Percentiles rank a stretch among this genome's conserved stretches.
Conservation (phyloP, 176 grass and related monocot species). For the Saccharum officinarum region DNA sequence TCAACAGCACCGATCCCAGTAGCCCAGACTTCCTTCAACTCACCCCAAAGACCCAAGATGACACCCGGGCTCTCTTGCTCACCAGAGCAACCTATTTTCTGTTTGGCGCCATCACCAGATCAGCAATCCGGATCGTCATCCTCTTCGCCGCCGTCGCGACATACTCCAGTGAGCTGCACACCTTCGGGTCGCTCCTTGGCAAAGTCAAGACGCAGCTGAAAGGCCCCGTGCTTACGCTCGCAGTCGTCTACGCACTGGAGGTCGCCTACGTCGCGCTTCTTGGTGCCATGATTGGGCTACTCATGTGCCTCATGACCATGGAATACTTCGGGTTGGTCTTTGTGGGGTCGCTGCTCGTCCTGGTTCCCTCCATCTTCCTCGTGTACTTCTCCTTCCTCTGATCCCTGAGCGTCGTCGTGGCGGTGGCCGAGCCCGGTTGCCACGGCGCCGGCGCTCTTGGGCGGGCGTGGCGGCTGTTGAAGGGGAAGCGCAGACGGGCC, state of each 20-base stretch:
- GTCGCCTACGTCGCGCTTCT: neutral
- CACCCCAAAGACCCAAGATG: neutral
- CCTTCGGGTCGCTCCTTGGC: neutral
- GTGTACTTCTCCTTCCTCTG: neutral
- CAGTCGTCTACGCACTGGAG: conserved; percentile 12
- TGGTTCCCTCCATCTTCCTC: neutral
- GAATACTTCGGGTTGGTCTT: neutral
- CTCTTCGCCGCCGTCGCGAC: conserved; percentile 16
- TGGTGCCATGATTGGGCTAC: neutral
- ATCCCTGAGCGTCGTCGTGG: conserved; percentile 15
- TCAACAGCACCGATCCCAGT: conserved; percentile 1
- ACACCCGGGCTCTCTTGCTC: neutral
- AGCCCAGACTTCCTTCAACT: neutral
- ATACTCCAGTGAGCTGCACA: neutral
- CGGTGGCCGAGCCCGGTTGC: conserved; percentile 28
- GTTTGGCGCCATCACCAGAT: neutral
- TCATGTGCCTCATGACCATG: neutral
- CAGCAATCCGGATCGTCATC: neutral
- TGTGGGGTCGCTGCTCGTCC: neutral
- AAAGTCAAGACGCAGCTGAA: conserved; percentile 7
- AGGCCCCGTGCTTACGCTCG: conserved; percentile 21
- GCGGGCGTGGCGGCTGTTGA: conserved; percentile 10
- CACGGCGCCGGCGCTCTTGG: neutral
- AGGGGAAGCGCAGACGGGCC: neutral
- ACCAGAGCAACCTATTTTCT: neutral